Evolutionary conservation across 345 rosid genomes (phyloP), one percentile per base, ranked within the genome.

Genomic region (Melaleuca alternifolia): DNA sequence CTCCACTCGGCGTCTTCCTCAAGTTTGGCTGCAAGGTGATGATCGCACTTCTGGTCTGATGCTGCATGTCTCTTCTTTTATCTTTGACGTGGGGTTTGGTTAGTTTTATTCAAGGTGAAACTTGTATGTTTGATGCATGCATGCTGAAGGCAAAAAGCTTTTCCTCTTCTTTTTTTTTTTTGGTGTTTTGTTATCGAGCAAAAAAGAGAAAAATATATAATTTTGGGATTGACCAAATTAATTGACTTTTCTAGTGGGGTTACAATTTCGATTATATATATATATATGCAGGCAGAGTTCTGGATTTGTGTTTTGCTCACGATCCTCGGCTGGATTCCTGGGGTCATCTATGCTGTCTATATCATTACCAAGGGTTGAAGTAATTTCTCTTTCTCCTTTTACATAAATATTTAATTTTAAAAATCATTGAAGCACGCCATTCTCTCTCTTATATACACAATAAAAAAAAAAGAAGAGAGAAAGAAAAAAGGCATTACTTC

Each of bases 1-100:
- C 99, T 79, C 99, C 99, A 86, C 98, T 96, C 0, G 99, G 99
- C 11, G 99, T 96, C 89, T 96, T 96, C 90, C 94, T 95, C 94
- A 96, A 91, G 91, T 96, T 18, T 77, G 97, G 96, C 11, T 96
- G 99, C 91, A 12, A 88, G 91, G 98, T 95, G 8, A 11, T 46
- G 30, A 20, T 52, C 30, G 14, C 28, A 21, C 13, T 20, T 26
- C 79, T 71, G 44, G n/a, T 71, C 79, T n/a, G 7, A n/a, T 28
- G 6, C 8, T 71, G 16, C 79, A 5, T 33, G 2, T n/a, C 79
- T 37, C 33, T 23, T 23, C 20, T 10, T 18, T 23, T 54, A 6
- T 54, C 2, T 20, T 54, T 54, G 23, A 26, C 59, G 23, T 23
- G 6, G 53, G 53, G 15, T 51, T 13, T 51, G 13, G 41, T 6